These are phyloP conservation scores for Fusarium papillatum DNA, from an alignment of 2,329 filamentous ascomycete species.

Conservation along the genomic window DNA sequence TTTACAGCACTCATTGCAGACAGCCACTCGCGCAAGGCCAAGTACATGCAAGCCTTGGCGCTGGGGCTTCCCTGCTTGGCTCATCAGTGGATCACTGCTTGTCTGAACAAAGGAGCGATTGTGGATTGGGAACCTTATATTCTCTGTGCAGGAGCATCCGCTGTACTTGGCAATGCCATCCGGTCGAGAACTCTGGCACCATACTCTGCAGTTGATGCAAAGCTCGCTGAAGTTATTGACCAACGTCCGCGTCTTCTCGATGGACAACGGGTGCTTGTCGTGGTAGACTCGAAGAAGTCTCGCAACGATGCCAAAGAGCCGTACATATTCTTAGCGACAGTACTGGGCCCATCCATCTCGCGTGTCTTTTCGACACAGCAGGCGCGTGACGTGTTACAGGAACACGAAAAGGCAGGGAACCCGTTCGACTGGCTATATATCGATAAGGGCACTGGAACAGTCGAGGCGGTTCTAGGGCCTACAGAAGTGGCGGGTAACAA, in stretches of 20 bases:
- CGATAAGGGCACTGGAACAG: slow-evolving; percentile 72
- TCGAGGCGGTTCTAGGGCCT: slow-evolving; percentile 61
- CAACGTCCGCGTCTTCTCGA: slow-evolving; percentile 74
- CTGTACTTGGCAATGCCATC: slow-evolving; percentile 81
- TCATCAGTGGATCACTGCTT: slow-evolving; percentile 84
- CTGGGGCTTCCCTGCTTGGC: slow-evolving; percentile 90
- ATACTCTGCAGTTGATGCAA: slow-evolving; percentile 70
- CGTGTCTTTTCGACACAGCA: slow-evolving; percentile 76
- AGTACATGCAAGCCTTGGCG: slow-evolving; percentile 95
- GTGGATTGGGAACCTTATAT: slow-evolving; percentile 87
- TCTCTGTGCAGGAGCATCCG: slow-evolving; percentile 86
- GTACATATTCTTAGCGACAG: slow-evolving; percentile 85
- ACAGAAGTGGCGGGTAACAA: slow-evolving; percentile 48
- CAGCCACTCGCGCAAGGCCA: slow-evolving; percentile 85
- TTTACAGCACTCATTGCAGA: slow-evolving; percentile 92
- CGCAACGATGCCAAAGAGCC: slow-evolving; percentile 75
- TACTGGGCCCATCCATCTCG: slow-evolving; percentile 80
- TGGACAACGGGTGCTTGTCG: slow-evolving; percentile 77
- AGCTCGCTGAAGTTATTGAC: slow-evolving; percentile 69
- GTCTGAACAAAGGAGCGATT: slow-evolving; percentile 70
- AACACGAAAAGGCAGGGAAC: slow-evolving; percentile 60
- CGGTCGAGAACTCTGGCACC: slow-evolving; percentile 78
- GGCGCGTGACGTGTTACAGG: slow-evolving; percentile 70
- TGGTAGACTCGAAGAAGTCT: slow-evolving; percentile 70
- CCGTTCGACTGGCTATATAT: slow-evolving; percentile 86